A percentile compares a stretch with the other conserved stretches of the same genome.
Evolutionary conservation across 768 basidiomycete species (phyloP).

Genomic region (Lactarius indigo): DNA sequence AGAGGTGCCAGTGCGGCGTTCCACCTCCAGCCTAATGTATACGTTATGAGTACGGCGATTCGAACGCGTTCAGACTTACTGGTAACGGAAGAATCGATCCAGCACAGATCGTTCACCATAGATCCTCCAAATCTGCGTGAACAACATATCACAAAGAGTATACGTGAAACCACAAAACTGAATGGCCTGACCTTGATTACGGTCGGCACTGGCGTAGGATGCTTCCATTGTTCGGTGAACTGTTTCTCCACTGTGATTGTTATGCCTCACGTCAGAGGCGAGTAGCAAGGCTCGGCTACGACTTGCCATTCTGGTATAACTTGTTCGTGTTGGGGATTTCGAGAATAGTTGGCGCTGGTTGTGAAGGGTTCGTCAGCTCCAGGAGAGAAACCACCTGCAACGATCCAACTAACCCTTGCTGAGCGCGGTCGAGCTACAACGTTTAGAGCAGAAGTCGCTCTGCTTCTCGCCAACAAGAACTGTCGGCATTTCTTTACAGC

Average conservation of each 20-base stretch:
- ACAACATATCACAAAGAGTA: background rate
- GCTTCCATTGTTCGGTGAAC: constrained; percentile 27
- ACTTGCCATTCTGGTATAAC: constrained; percentile 19
- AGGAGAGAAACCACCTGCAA: background rate
- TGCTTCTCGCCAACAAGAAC: constrained; percentile 21
- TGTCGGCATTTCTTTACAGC: constrained; percentile 26
- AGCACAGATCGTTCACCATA: constrained; percentile 14
- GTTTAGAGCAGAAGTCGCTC: constrained; percentile 30
- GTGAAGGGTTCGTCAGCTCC: background rate
- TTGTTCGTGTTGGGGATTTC: constrained; percentile 12
- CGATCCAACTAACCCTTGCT: constrained; percentile 11
- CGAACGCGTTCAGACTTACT: constrained; percentile 14
- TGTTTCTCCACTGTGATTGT: constrained; percentile 23
- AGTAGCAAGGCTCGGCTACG: background rate
- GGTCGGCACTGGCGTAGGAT: constrained; percentile 21
- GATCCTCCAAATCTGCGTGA: constrained; percentile 29
- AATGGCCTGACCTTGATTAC: constrained; percentile 21
- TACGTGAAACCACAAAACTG: background rate
- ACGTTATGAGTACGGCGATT: background rate
- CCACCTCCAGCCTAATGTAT: constrained; percentile 21
- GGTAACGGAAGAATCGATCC: constrained; percentile 27
- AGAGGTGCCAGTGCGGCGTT: constrained; percentile 5
- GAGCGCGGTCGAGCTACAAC: constrained; percentile 21
- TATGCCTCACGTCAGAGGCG: background rate
- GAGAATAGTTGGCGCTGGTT: constrained; percentile 22